Conservation (phyloP, 352 stramenopile species). For the Pythium diclinum region DNA sequence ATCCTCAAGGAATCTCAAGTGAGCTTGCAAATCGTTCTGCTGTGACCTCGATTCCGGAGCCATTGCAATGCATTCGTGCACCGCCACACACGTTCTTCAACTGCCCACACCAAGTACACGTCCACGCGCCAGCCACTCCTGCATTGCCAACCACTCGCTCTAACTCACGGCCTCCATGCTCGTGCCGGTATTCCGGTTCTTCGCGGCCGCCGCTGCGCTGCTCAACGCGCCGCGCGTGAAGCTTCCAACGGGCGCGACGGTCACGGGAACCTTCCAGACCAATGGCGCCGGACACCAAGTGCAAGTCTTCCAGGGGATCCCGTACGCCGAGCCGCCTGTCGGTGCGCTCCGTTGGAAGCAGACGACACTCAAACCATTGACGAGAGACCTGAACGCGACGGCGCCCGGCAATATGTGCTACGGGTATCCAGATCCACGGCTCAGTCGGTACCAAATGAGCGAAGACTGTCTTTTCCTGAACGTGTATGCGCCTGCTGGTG, state of each 20-base stretch:
- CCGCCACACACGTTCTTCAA: too few species aligned
- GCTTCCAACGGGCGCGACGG: not conserved
- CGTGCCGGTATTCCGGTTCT: not conserved
- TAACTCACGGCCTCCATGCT: too few species aligned
- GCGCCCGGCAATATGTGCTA: conserved; percentile 10
- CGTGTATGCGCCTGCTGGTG: conserved; percentile 28
- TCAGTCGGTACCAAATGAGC: not conserved
- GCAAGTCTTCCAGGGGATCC: conserved; percentile 11
- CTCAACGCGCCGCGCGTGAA: not conserved
- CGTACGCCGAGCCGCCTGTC: too few species aligned
- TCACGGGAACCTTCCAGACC: not conserved
- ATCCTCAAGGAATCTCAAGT: too few species aligned
- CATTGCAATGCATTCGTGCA: too few species aligned
- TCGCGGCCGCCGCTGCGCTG: conserved; percentile 16
- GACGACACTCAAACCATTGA: conserved; percentile 14
- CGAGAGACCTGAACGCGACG: not conserved
- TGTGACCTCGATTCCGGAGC: too few species aligned
- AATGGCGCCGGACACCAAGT: conserved; percentile 5
- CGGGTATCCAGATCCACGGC: not conserved
- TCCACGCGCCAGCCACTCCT: too few species aligned
- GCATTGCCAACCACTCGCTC: too few species aligned
- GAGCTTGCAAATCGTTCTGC: too few species aligned
- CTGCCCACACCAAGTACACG: too few species aligned
- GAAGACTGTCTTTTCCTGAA: conserved; percentile 39
- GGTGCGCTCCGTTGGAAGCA: conserved; percentile 12